Evolutionary conservation across 1,284 basidiomycete species (phyloP), one percentile per base, ranked within the genome.

Genomic region (Pseudozyma thailandica): DNA sequence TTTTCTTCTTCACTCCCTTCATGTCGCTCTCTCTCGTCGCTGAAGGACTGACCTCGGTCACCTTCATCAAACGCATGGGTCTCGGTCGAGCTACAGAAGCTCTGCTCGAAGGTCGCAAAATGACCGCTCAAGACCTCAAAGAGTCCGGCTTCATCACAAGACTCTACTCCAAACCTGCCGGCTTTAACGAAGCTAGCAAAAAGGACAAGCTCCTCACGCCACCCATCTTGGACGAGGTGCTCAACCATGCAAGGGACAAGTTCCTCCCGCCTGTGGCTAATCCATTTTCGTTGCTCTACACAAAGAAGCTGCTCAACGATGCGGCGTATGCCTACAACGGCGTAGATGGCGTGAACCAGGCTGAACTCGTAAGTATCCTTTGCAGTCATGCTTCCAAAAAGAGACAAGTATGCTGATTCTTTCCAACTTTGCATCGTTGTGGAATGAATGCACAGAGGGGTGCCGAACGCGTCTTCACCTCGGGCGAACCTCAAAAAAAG

Each of bases 1-100:
- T 77, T 50, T 77, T 68, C 63, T 55, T 77, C 41, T 62, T 63
- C 31, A 68, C 63, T 2, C 75, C 75, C 10, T 77, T 77, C 60
- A 75, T 53, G 48, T 61, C 58, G 13, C 66, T 77, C 6, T 62
- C 70, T 1, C 50, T 77, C 3, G 75, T 77, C 18, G 62, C 64
- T 6, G 75, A 77, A 31, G 75, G 73, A 0, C 30, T 68, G 6
- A 56, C 73, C 3, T 68, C 58, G 3, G 48, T 72, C 30, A 73
- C 69, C 0, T 76, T 76, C 30, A 55, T 71, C 37, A 47, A 59
- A 23, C 54, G 45, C 18, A 72, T 75, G 65, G 75, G 75, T 2
- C 44, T 75, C 7, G 75, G 75, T 12, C 50, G 61, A 30, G 75
- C 73, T 1, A 72, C 69, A 31, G 64, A 77, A 46, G 70, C 68